Evolutionary conservation across 331 rosid genomes (phyloP).

Genomic region (Rosa hybrid): DNA sequence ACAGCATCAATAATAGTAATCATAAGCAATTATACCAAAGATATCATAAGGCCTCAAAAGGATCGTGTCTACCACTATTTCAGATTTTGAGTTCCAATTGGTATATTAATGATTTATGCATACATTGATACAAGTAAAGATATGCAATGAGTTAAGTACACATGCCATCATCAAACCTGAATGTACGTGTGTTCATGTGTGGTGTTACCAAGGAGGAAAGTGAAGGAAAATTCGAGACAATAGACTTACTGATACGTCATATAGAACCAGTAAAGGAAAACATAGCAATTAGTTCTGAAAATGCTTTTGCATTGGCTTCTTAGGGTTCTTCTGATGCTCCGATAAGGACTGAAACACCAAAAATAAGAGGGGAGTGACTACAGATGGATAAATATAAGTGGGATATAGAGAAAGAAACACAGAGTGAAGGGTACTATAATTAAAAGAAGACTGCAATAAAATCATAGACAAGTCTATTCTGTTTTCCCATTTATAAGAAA

Average conservation of each 20-base stretch:
- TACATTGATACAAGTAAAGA: neutral
- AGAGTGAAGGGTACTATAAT: neutral
- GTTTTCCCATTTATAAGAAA: no score
- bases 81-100: constrained; percentile 2
- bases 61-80: constrained; percentile 19
- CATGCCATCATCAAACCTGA: no score
- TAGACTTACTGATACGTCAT: neutral
- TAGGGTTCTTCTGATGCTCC: constrained; percentile 94
- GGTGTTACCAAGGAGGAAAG: neutral
- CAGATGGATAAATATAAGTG: neutral
- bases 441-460: no score
- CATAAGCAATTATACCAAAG: no score
- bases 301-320: constrained; percentile 88
- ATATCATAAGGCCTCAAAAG: constrained; percentile 1
- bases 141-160: neutral
- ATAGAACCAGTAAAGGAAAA: constrained; percentile 25
- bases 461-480: no score
- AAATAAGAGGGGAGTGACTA: constrained; percentile 5
- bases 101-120: neutral
- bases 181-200: no score
- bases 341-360: constrained; percentile 58
- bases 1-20: no score
- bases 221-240: neutral
- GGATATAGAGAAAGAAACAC: neutral
- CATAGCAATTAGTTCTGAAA: constrained; percentile 85